phyloP scores from a whole-genome alignment of 2,329 filamentous ascomycete species.

The Beauveria varroae region DNA sequence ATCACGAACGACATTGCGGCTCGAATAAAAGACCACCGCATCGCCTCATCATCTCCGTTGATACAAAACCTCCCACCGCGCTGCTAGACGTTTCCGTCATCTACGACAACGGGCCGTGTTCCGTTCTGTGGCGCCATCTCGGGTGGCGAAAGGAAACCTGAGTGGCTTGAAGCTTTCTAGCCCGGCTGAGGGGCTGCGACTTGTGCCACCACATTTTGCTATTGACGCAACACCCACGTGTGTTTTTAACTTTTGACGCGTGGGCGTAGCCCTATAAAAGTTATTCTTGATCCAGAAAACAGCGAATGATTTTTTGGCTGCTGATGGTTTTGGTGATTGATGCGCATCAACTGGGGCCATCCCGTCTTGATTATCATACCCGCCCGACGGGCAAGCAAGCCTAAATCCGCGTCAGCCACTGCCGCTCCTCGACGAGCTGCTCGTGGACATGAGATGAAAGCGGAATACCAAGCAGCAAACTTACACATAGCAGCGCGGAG shows the following conservation, averaged over 20 bases:
- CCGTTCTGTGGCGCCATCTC: background rate
- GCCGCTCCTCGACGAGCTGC: background rate
- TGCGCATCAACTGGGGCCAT: background rate
- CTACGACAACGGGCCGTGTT: background rate
- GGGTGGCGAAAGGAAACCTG: background rate
- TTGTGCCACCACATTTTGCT: background rate
- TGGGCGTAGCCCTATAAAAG: background rate
- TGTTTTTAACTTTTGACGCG: background rate
- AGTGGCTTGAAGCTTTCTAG: background rate
- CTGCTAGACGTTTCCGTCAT: background rate
- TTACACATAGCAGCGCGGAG: background rate
- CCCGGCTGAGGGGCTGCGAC: background rate
- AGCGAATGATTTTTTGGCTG: too few species aligned
- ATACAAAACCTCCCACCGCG: too few species aligned
- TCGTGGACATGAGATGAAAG: background rate
- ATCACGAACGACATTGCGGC: too few species aligned
- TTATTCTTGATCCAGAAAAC: background rate
- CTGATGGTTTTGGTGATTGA: background rate
- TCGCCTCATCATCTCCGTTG: too few species aligned
- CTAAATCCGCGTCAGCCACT: background rate
- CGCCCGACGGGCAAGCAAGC: background rate
- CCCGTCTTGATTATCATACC: background rate
- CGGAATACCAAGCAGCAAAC: background rate
- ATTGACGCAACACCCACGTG: background rate
- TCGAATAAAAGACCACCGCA: too few species aligned